Conservation (phyloP, 2,329 filamentous ascomycete genomes). For the Penicillium sp. region DNA sequence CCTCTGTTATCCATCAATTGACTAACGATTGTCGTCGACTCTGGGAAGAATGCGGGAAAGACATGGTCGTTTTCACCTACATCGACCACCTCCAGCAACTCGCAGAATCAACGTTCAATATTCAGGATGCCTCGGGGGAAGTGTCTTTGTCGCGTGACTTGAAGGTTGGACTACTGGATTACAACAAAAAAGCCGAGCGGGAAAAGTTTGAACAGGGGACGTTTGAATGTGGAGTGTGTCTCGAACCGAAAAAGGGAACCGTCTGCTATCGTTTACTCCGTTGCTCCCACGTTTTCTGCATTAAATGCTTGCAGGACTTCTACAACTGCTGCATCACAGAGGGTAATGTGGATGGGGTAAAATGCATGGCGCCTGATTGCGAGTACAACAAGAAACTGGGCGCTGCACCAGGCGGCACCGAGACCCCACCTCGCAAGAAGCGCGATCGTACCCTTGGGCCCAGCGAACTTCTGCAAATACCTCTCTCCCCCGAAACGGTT, state of each 20-base stretch:
- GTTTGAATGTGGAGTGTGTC: conserved; percentile 82
- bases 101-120: conserved; percentile 55
- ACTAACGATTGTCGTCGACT: conserved; percentile 49
- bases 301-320: conserved; percentile 81
- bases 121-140: conserved; percentile 42
- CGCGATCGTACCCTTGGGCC: conserved; percentile 70
- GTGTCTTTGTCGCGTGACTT: conserved; percentile 50
- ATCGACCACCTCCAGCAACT: conserved; percentile 61
- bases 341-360: conserved; percentile 75
- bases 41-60: conserved; percentile 61
- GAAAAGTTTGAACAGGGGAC: conserved; percentile 78
- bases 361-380: conserved; percentile 77
- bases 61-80: conserved; percentile 59
- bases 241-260: conserved; percentile 87
- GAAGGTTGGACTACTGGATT: conserved; percentile 73
- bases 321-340: conserved; percentile 85
- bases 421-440: conserved; percentile 53
- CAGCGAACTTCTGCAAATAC: conserved; percentile 78
- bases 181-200: conserved; percentile 71
- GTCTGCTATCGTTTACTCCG: conserved; percentile 77
- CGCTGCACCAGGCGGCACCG: conserved; percentile 25
- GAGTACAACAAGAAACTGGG: conserved; percentile 58
- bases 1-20: conserved; percentile 45
- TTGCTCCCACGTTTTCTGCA: conserved; percentile 90
- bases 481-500: conserved; percentile 68